Conservation (phyloP, 2,329 filamentous ascomycete species). For the Aspergillus ibericus region DNA sequence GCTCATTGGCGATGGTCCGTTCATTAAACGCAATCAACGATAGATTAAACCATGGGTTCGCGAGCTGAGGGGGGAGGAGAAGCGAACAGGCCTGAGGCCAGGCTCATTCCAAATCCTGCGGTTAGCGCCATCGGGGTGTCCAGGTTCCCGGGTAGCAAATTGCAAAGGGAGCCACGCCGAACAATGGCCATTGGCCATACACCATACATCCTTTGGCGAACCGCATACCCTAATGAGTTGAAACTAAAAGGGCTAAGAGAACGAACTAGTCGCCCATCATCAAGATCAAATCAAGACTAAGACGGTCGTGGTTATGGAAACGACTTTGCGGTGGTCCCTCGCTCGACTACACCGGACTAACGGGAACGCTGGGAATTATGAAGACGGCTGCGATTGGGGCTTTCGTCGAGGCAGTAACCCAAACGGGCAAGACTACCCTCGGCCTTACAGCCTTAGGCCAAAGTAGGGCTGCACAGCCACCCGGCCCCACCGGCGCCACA, state of each 20-base stretch:
- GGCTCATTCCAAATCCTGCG: conserved; percentile 11
- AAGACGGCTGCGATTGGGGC: background rate
- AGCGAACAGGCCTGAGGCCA: background rate
- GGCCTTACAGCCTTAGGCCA: conserved; percentile 7
- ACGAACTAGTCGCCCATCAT: background rate
- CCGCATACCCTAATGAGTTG: no score
- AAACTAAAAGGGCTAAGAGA: background rate
- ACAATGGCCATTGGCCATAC: conserved; percentile 1
- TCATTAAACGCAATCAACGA: conserved; percentile 3
- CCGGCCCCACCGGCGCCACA: conserved; percentile 7
- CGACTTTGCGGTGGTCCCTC: background rate
- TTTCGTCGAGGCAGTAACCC: background rate
- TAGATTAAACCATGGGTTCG: background rate
- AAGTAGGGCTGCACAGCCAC: conserved; percentile 16
- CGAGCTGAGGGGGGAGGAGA: background rate
- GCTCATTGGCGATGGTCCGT: background rate
- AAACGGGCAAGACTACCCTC: background rate
- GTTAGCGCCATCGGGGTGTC: conserved; percentile 5
- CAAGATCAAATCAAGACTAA: no score
- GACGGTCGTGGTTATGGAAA: no score
- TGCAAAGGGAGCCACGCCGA: background rate
- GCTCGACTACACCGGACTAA: no score
- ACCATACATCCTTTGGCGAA: background rate
- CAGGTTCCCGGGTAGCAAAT: conserved; percentile 14
- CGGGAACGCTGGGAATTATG: background rate